These are phyloP conservation scores for Verticillium albo-atrum DNA, from an alignment of 2,329 filamentous ascomycete species.

Conservation along the genomic window DNA sequence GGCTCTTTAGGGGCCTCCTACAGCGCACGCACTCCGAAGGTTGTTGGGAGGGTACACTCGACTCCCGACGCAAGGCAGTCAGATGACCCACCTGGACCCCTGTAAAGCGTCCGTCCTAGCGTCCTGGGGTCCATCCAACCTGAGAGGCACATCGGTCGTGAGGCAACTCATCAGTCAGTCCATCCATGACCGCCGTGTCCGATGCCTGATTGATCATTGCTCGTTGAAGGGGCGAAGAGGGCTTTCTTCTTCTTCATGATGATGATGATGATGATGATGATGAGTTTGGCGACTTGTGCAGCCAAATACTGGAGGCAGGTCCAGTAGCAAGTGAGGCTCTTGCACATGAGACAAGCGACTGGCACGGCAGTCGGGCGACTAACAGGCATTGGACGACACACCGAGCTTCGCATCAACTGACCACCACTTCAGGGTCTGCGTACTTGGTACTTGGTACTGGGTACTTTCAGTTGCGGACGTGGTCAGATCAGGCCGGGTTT, in stretches of 20 bases:
- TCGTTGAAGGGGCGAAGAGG: not conserved
- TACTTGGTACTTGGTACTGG: too few relatives aligned
- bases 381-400: not conserved
- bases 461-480: too few relatives aligned
- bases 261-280: too few relatives aligned
- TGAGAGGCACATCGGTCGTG: not conserved
- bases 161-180: not conserved
- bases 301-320: not conserved
- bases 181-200: not conserved
- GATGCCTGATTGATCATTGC: not conserved
- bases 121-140: not conserved
- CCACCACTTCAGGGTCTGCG: too few relatives aligned
- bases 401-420: too few relatives aligned
- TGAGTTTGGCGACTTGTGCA: not conserved
- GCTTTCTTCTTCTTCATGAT: too few relatives aligned
- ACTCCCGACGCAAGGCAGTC: not conserved
- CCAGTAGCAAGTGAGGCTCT: not conserved
- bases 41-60: not conserved
- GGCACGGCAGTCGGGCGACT: not conserved
- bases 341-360: not conserved
- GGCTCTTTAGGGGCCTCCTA: not conserved
- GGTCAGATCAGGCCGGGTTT: too few relatives aligned
- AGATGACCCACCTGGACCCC: not conserved
- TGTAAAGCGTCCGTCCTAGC: not conserved
- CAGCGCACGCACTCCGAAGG: not conserved